Evolutionary conservation across 257 asterid species (phyloP), one percentile per base, ranked within the genome.

Genomic region (Solanum corneliomulleri): DNA sequence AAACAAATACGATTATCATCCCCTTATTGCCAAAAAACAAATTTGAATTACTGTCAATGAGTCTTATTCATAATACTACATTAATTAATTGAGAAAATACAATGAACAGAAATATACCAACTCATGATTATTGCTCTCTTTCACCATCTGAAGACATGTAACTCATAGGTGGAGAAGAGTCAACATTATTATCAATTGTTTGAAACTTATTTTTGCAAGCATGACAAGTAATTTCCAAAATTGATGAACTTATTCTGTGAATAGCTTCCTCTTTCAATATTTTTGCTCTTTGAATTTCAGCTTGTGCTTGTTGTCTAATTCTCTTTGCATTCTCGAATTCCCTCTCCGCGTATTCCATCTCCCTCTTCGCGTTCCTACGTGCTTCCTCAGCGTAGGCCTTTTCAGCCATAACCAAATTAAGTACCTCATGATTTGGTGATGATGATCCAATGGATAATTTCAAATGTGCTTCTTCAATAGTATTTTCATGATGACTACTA

Each of bases 351-450:
- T 64, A 74, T 88, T 94, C 95, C 35, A 92, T 86, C 88, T 94
- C 94, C 87, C 92, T 88, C 90, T 71, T 93, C 0, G 98, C 94
- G 42, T 90, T 91, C 78, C 85, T 89, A 86, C 98, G 66, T 41
- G 94, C 96, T 87, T 92, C 95, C 87, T 93, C 97, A 25, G 98
- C 98, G 68, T 90, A 94, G 0, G 93, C 94, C 81, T 92, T 93
- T 89, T 94, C 97, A 45, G 95, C 93, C 94, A 93, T 87, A 11
- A 95, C 98, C 11, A 91, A 31, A 86, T 89, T 31, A 44, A 93
- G 82, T 87, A 89, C 89, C 88, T 20, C 39, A 23, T 77, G 89
- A 91, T 75, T 90, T 88, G 86, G 90, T 18, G 23, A n/a, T 74
- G 81, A 37, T 37, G 83, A 83, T 13, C 92, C 92, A 62, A 90